These are phyloP conservation scores for Opeltia flavorubescens DNA, from an alignment of 495 filamentous ascomycete genomes.

Conservation along the genomic window DNA sequence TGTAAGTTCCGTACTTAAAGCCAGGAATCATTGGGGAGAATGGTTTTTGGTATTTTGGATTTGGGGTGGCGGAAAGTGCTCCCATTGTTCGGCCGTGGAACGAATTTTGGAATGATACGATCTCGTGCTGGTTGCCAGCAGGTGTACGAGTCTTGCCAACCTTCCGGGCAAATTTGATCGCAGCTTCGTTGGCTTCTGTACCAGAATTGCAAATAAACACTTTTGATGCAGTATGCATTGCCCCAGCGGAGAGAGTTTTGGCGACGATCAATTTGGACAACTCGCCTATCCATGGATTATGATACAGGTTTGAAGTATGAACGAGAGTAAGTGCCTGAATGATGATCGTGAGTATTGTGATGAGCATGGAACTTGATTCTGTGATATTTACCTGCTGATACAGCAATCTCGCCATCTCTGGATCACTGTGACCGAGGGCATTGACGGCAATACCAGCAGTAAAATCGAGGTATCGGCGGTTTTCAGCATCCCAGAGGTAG, in stretches of 20 bases:
- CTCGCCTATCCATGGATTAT: conserved; percentile 84
- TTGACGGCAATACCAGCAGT: conserved; percentile 95
- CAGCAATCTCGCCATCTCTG: conserved; percentile 51
- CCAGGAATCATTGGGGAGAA: conserved; percentile 93
- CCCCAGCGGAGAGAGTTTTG: conserved; percentile 57
- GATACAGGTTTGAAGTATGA: conserved; percentile 89
- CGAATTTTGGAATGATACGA: conserved; percentile 77
- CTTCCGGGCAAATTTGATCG: conserved; percentile 92
- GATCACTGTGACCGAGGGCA: conserved; percentile 76
- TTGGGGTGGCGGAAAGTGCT: conserved; percentile 81
- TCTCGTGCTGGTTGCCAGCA: conserved; percentile 59
- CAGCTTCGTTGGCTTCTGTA: conserved; percentile 91
- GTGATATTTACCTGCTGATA: conserved; percentile 52
- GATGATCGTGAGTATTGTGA: background rate
- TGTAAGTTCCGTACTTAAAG: conserved; percentile 75
- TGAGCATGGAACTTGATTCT: background rate
- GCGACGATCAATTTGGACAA: conserved; percentile 76
- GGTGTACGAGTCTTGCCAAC: conserved; percentile 60
- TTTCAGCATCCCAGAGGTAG: conserved; percentile 81
- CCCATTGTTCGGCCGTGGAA: conserved; percentile 99
- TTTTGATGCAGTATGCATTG: conserved; percentile 64
- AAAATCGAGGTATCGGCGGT: conserved; percentile 80
- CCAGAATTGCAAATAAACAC: conserved; percentile 94
- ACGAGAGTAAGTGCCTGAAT: conserved; percentile 57
- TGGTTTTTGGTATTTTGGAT: conserved; percentile 92